Percentiles rank a stretch among this genome's conserved stretches.
Conservation (phyloP, 495 filamentous ascomycete genomes). For the Penicillium angulare region DNA sequence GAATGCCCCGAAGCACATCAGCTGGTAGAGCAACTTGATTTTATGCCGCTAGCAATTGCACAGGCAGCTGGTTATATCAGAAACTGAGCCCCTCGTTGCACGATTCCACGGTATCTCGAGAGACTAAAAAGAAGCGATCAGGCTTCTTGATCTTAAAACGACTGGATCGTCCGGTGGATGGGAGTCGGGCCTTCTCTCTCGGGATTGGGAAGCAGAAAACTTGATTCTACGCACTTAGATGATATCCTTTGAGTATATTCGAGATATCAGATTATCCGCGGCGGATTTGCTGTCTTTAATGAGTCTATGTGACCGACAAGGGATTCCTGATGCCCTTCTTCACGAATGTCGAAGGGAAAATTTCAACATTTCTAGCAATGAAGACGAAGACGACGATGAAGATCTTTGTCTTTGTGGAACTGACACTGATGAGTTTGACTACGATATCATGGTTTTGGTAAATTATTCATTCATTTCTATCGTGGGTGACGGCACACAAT, state of each 20-base stretch:
- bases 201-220: background rate
- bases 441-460: background rate
- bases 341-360: no score
- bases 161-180: background rate
- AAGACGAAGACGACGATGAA: background rate
- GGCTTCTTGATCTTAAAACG: background rate
- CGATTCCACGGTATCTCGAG: background rate
- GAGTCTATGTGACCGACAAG: background rate
- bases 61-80: background rate
- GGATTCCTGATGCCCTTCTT: background rate
- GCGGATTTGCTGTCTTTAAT: background rate
- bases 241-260: background rate
- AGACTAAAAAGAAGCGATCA: background rate
- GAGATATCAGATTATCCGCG: background rate
- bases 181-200: no score
- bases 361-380: background rate
- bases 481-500: background rate
- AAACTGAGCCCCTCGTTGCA: background rate
- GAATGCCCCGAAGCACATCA: background rate
- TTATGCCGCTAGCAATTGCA: background rate
- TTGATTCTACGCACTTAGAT: background rate
- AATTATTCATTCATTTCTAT: background rate
- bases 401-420: background rate
- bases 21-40: background rate
- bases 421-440: background rate